A percentile compares a stretch with the other conserved stretches of the same genome.
phyloP scores from a whole-genome alignment of 164 flowering plant species.

The Houttuynia cordata region DNA sequence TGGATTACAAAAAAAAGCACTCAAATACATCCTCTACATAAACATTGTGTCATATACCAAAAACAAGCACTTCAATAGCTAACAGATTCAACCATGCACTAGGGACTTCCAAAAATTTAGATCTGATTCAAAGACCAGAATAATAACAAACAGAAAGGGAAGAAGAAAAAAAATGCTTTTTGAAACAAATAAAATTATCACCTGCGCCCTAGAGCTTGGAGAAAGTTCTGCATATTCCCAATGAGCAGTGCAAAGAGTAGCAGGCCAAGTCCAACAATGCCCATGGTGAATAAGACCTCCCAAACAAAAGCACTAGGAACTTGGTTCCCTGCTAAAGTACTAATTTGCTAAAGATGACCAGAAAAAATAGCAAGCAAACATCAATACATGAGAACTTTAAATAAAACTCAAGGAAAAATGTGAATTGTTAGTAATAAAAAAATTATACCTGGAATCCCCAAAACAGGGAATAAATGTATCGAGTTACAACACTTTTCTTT shows the following conservation, averaged over 20 bases:
- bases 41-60: too few species aligned
- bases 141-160: neutral
- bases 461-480: constrained; percentile 68
- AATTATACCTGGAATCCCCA: constrained; percentile 84
- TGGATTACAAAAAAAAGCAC: too few species aligned
- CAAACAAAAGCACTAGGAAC: constrained; percentile 63
- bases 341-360: constrained; percentile 48
- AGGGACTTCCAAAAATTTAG: too few species aligned
- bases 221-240: constrained; percentile 95
- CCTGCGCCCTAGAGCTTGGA: constrained; percentile 82
- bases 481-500: constrained; percentile 19
- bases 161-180: neutral
- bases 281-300: constrained; percentile 93
- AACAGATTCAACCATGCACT: too few species aligned
- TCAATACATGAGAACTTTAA: neutral
- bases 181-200: constrained; percentile 12
- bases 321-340: constrained; percentile 87
- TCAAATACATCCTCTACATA: too few species aligned
- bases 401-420: neutral
- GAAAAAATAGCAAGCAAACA: neutral
- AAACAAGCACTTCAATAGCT: too few species aligned
- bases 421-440: neutral
- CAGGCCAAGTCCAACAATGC: constrained; percentile 68
- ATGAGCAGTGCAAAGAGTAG: constrained; percentile 80
- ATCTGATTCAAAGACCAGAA: neutral